Evolutionary conservation across 2,329 filamentous ascomycete species (phyloP), one percentile per base, ranked within the genome.

Genomic region (Microsporum ferrugineum): DNA sequence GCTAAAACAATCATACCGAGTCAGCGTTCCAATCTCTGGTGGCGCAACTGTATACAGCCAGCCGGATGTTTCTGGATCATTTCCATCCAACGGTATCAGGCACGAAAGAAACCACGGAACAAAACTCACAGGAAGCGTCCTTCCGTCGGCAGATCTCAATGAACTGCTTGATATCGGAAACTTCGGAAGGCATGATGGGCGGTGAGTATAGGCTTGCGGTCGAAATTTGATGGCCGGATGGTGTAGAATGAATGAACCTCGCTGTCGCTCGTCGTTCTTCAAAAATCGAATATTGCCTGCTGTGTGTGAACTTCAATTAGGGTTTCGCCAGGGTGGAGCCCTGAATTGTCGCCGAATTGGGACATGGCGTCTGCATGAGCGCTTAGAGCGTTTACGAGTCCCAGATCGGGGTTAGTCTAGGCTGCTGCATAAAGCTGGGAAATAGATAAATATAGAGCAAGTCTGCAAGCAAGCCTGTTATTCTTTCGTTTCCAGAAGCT

Each of bases 101-200:
- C n/a, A n/a, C 8, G 12, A 27, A 12, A 59, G 10, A 12, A n/a
- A n/a, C 12, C 14, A n/a, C 36, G n/a, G 5, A 10, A 10, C 1
- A 60, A 63, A 63, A 91, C 91, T 75, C 89, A 99, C 94, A 96
- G 78, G 89, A 95, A 78, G 94, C 94, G 87, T 99, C 95, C 85
- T 96, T 95, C 79, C 94, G 89, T 81, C 92, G 88, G 87, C 89
- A 96, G 86, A 99, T 96, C 88, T 97, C 94, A 80, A 99, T 95
- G 89, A 99, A 99, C 85, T 96, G 78, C 78, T 99, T 97, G 86
- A 97, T 97, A 79, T 97, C 94, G 77, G 86, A 89, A 79, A 96
- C 88, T 89, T 97, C 91, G 76, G 86, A 84, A 87, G 94, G 92
- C 94, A 99, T 99, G 80, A 82, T 95, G 89, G 56, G 49, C 63